A percentile compares a stretch with the other conserved stretches of the same genome.
phyloP scores from a whole-genome alignment of 768 basidiomycete genomes.

The Mycena polygramma region DNA sequence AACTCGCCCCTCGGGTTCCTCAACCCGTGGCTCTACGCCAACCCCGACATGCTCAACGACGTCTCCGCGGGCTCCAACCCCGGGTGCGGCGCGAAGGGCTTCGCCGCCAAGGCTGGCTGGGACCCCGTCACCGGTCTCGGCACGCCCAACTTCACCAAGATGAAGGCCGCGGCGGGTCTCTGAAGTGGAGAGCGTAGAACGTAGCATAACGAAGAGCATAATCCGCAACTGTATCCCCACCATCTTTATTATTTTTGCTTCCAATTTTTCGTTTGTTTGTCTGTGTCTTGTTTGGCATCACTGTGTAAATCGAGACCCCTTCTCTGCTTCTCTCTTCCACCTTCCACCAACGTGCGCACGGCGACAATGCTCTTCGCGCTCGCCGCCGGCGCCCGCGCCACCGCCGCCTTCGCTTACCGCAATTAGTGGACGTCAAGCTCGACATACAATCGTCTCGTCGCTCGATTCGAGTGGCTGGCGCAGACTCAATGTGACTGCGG shows the following conservation, averaged over 20 bases:
- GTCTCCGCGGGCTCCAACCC: constrained; percentile 40
- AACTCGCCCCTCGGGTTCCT: constrained; percentile 33
- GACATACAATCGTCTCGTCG: neutral
- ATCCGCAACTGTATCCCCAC: constrained; percentile 4
- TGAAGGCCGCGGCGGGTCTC: constrained; percentile 25
- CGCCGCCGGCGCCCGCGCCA: neutral
- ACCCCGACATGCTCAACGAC: constrained; percentile 43
- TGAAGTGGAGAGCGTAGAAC: neutral
- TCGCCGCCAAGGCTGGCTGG: constrained; percentile 41
- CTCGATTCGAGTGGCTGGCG: too few relatives aligned
- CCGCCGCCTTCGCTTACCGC: neutral
- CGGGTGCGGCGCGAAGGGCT: constrained; percentile 23
- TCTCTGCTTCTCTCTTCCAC: neutral
- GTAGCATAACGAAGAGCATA: constrained; percentile 13
- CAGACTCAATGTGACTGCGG: too few relatives aligned
- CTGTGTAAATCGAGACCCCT: too few relatives aligned
- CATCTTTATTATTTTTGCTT: neutral
- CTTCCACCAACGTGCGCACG: too few relatives aligned
- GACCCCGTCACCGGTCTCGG: constrained; percentile 27
- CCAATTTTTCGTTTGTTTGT: neutral
- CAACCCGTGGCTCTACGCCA: constrained; percentile 27
- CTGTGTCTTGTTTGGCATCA: neutral
- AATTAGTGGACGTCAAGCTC: neutral
- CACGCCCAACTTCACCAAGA: constrained; percentile 21
- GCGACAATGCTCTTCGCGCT: too few relatives aligned